Base-by-base conservation (phyloP, 768 basidiomycete genomes). In the Trametes coccinea region DNA sequence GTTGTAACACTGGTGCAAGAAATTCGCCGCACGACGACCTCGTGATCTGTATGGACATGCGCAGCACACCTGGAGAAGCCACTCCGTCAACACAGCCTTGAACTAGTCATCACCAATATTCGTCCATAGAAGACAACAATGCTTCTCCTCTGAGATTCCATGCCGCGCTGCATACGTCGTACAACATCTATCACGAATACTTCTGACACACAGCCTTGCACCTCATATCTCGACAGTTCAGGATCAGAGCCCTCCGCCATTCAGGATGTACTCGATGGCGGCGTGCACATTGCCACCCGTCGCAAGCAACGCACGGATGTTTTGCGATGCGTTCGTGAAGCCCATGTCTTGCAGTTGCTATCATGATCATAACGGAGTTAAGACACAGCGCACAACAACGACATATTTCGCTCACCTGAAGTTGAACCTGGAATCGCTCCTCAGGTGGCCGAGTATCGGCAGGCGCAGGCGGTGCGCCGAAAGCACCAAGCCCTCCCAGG, bases 341-440 rank as follows among this genome's bases (percentile, higher is more conserved):
- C 93, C 95, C 96, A 98, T 98, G 61, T 90, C 92, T 71, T 93
- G 89, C 70, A 98, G 74, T 88, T 95, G 93, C 90, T 93, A 66
- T 11, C 22, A 9, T 27, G 16, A 3, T 29, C 47, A 39, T 53
- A 31, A 31, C 50, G 7, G 29, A 14, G 14, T 13, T 22, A 0
- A n/a, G 34, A 37, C 6, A 13, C 10, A 40, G 45, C 8, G 22
- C 11, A 30, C 34, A 68, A 41, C 40, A 54, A 11, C 31, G 29
- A 11, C 30, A 0, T 44, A 10, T 17, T 16, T 16, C 3, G 75
- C 80, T 9, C 30, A 88, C 90, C 82, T 90, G 88, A 4, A 93
- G 77, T 70, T 94, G 92, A 16, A 88, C 84, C 70, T 95, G 90
- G 80, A 92, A 98, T 51, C 95, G 80, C 78, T 96, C 96, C 72